Evolutionary conservation across 805 yeast genomes (phyloP).

Genomic region (Cyberlindnera lachancei): DNA sequence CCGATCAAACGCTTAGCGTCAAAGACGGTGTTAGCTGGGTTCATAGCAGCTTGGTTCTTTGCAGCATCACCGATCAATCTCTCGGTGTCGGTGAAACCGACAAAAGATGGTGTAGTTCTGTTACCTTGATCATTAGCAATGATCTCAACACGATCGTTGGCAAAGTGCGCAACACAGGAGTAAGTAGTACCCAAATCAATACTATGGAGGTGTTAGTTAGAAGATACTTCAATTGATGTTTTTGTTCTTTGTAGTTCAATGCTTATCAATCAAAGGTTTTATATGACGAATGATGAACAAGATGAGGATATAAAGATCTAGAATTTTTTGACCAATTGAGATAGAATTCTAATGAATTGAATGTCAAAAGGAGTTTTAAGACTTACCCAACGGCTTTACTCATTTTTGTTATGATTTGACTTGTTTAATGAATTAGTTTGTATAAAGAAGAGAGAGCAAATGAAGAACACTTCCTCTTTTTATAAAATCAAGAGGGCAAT

Average conservation of each 20-base stretch:
- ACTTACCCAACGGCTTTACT: constrained; percentile 50
- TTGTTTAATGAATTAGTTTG: background rate
- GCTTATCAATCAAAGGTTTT: too few relatives aligned
- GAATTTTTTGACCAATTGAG: background rate
- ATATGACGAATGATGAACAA: too few relatives aligned
- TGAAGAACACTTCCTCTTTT: constrained; percentile 4
- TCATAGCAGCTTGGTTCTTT: constrained; percentile 74
- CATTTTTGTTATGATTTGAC: constrained; percentile 27
- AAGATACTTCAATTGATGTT: background rate
- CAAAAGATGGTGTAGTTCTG: constrained; percentile 95
- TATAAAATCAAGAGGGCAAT: too few relatives aligned
- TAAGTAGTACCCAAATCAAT: constrained; percentile 31
- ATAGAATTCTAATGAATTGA: background rate
- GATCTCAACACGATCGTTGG: constrained; percentile 88
- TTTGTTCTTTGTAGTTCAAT: too few relatives aligned
- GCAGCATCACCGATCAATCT: constrained; percentile 32
- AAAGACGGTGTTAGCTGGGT: constrained; percentile 85
- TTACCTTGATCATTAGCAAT: constrained; percentile 98
- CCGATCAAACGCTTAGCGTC: constrained; percentile 94
- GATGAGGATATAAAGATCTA: too few relatives aligned
- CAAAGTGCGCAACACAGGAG: constrained; percentile 94
- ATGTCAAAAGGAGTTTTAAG: too few relatives aligned
- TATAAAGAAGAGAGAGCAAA: constrained; percentile 1
- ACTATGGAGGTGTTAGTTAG: background rate
- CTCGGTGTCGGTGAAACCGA: constrained; percentile 88